Evolutionary conservation across 768 basidiomycete species (phyloP).

Genomic region (Wakefieldia striispora): DNA sequence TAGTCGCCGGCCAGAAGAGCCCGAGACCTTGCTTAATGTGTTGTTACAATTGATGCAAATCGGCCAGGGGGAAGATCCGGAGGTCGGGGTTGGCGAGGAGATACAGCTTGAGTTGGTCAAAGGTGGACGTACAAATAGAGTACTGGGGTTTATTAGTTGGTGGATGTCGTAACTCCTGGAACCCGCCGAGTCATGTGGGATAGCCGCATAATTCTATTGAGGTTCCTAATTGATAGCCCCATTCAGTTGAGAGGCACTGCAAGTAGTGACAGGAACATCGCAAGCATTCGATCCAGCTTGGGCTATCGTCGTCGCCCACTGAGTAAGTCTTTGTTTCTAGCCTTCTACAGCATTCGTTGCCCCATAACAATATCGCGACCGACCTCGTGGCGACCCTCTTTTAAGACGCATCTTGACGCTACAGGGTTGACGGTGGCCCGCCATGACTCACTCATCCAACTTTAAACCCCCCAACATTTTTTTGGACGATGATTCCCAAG

Average conservation of each 20-base stretch:
- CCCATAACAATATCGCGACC: background rate
- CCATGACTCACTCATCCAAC: slow-evolving; percentile 10
- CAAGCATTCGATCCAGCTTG: slow-evolving; percentile 6
- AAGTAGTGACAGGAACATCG: no score
- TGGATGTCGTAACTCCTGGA: no score
- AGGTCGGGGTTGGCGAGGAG: no score
- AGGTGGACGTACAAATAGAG: no score
- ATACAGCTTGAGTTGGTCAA: no score
- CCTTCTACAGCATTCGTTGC: slow-evolving; percentile 5
- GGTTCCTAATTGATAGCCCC: no score
- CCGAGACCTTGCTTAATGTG: no score
- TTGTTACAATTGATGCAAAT: no score
- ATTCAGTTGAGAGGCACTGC: slow-evolving; percentile 1
- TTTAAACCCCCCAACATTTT: slow-evolving; percentile 16
- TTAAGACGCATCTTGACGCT: slow-evolving; percentile 3
- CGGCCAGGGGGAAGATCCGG: no score
- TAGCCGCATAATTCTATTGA: no score
- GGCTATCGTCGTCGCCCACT: slow-evolving; percentile 11
- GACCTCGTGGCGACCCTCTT: slow-evolving; percentile 8
- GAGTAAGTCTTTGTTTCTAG: slow-evolving; percentile 7
- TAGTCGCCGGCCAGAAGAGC: background rate
- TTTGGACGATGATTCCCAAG: background rate
- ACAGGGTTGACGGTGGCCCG: background rate
- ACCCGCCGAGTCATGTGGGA: no score
- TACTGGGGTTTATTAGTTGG: no score